These are phyloP conservation scores for Kodamaea restingae DNA, from an alignment of 805 yeast genomes.

Conservation along the genomic window DNA sequence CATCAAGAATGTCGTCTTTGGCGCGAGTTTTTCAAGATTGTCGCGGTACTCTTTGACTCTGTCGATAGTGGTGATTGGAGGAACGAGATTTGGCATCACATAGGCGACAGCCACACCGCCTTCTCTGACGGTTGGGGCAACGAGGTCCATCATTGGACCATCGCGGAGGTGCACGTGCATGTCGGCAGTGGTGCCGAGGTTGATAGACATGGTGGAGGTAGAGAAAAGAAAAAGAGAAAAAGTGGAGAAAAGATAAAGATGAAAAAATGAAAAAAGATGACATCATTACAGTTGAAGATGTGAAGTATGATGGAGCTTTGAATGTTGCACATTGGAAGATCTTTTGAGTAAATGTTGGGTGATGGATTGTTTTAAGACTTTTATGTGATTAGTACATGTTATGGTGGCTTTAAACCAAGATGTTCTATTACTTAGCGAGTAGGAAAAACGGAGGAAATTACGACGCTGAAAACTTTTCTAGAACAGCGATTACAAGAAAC, in stretches of 20 bases:
- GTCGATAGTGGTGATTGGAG: slow-evolving; percentile 80
- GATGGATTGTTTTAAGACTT: too few relatives aligned
- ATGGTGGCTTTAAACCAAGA: too few relatives aligned
- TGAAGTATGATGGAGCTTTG: too few relatives aligned
- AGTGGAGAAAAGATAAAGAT: not conserved
- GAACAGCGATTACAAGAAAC: too few relatives aligned
- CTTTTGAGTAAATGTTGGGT: too few relatives aligned
- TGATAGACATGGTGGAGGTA: slow-evolving; percentile 22
- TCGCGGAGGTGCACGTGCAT: slow-evolving; percentile 96
- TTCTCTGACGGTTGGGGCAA: slow-evolving; percentile 81
- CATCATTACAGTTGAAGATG: too few relatives aligned
- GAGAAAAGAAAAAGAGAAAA: not conserved
- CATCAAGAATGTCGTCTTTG: slow-evolving; percentile 86
- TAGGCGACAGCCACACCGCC: slow-evolving; percentile 93
- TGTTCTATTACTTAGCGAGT: too few relatives aligned
- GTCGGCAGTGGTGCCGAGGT: slow-evolving; percentile 77
- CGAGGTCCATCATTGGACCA: slow-evolving; percentile 86
- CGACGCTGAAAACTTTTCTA: too few relatives aligned
- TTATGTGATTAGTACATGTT: too few relatives aligned
- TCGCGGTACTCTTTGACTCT: slow-evolving; percentile 67
- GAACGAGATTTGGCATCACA: slow-evolving; percentile 93
- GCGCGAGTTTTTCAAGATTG: slow-evolving; percentile 60
- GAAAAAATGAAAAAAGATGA: not conserved
- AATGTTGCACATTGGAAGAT: too few relatives aligned
- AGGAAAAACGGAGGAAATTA: too few relatives aligned